A percentile compares a stretch with the other conserved stretches of the same genome.
These are phyloP conservation scores for Globisporangium perplexum DNA, from an alignment of 352 stramenopile species.

Conservation along the genomic window DNA sequence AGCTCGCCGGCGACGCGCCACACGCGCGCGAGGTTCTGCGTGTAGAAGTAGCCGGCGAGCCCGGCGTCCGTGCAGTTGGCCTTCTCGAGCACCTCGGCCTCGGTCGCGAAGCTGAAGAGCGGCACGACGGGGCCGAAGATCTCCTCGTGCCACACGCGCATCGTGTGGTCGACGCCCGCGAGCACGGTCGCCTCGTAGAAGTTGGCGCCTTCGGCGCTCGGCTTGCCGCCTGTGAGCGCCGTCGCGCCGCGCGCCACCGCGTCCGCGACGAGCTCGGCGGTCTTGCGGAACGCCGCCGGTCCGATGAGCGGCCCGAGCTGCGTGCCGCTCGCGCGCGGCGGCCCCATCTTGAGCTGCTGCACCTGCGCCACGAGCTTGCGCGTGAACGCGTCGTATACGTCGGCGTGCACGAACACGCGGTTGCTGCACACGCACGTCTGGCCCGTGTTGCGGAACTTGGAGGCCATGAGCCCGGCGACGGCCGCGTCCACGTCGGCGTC, in stretches of 20 bases:
- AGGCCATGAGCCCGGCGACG: conserved; percentile 77
- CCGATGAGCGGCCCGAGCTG: conserved; percentile 96
- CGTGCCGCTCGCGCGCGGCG: conserved; percentile 61
- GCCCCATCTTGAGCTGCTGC: conserved; percentile 85
- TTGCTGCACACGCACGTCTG: conserved; percentile 88
- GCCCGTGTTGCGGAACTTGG: conserved; percentile 89
- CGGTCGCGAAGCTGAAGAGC: conserved; percentile 91
- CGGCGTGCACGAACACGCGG: conserved; percentile 93
- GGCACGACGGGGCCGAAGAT: conserved; percentile 96
- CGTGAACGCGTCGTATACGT: conserved; percentile 93
- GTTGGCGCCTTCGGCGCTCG: conserved; percentile 52
- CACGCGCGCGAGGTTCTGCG: conserved; percentile 81
- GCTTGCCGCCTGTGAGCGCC: conserved; percentile 76
- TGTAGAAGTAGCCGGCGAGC: conserved; percentile 95
- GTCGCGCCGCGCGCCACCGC: conserved; percentile 90
- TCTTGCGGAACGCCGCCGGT: conserved; percentile 81
- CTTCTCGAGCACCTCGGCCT: conserved; percentile 93
- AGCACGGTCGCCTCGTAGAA: conserved; percentile 96
- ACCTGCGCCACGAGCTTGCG: conserved; percentile 68
- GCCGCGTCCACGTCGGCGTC: conserved; percentile 81
- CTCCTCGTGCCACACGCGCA: conserved; percentile 90
- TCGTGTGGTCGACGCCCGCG: conserved; percentile 68
- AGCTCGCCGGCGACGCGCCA: conserved; percentile 84
- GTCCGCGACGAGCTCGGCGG: conserved; percentile 81
- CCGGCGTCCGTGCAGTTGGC: conserved; percentile 93